phyloP scores from a whole-genome alignment of 192 early-diverging fungal species.

The Gonapodya prolifera region DNA sequence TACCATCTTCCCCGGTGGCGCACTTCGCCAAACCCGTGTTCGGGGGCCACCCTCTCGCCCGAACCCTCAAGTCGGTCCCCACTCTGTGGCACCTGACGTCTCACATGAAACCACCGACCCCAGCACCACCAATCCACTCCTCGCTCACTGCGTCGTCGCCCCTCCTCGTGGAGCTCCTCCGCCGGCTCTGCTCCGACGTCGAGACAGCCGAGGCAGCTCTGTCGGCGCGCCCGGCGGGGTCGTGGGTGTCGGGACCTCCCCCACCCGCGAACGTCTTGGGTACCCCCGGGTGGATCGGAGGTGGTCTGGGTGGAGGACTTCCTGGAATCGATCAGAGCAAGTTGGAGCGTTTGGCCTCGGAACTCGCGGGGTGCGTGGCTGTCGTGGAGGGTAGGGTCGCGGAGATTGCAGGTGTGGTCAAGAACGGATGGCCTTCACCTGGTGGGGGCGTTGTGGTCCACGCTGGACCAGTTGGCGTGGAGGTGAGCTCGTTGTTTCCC shows the following conservation, averaged over 20 bases:
- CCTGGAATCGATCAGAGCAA: conserved; percentile 59
- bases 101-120: no score
- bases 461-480: no score
- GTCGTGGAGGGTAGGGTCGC: no score
- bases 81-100: no score
- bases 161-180: conserved; percentile 95
- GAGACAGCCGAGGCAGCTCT: background rate
- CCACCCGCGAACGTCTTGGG: conserved; percentile 77
- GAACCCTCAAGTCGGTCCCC: no score
- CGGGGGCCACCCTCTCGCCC: no score
- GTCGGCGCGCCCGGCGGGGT: background rate
- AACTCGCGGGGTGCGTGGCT: background rate
- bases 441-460: no score
- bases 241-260: conserved; percentile 28
- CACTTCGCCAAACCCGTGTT: no score
- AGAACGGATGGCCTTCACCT: no score
- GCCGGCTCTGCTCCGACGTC: conserved; percentile 64
- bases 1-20: no score
- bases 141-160: conserved; percentile 87
- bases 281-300: conserved; percentile 25
- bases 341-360: background rate
- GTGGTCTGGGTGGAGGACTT: background rate
- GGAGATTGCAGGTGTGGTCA: no score
- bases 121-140: conserved; percentile 66
- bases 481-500: no score